Conservation (phyloP, 2,329 filamentous ascomycete species). For the Dactylellina haptotyla region DNA sequence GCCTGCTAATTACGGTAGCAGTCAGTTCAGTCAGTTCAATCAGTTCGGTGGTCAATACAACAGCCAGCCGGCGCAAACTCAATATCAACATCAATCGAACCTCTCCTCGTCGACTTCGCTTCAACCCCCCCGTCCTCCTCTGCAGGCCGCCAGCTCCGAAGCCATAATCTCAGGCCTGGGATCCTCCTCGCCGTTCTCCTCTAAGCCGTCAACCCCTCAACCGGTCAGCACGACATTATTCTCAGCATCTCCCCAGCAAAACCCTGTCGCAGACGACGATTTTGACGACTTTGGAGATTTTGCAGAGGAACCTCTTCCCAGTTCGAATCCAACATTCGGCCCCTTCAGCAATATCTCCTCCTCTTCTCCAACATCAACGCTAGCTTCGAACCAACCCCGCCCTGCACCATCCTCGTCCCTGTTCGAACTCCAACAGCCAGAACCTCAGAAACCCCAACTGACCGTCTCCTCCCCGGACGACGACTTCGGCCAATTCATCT, state of each 20-base stretch:
- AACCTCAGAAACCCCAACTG: conserved; percentile 21
- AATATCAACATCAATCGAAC: conserved; percentile 1
- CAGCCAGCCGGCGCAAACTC: neutral
- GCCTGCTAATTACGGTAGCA: too few relatives aligned
- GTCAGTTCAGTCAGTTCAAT: neutral
- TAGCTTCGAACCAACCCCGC: neutral
- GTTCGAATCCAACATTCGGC: conserved; percentile 12
- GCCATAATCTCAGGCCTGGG: conserved; percentile 14
- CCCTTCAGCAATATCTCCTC: conserved; percentile 15
- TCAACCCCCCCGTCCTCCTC: conserved; percentile 7
- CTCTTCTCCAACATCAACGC: conserved; percentile 13
- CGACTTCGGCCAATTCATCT: conserved; percentile 57
- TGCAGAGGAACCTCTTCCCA: conserved; percentile 31
- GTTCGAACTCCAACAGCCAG: neutral
- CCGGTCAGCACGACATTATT: conserved; percentile 14
- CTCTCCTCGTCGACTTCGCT: conserved; percentile 4
- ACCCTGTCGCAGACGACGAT: neutral
- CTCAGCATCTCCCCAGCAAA: conserved; percentile 1
- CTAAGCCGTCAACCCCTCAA: conserved; percentile 5
- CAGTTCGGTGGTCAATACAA: neutral
- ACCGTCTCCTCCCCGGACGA: conserved; percentile 54
- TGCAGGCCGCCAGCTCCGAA: conserved; percentile 11
- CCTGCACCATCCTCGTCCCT: conserved; percentile 1
- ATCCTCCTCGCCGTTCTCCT: neutral
- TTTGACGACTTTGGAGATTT: conserved; percentile 49